A percentile compares a stretch with the other conserved stretches of the same genome.
Evolutionary conservation across 371 early-diverging fungal genomes (phyloP).

Genomic region (Cokeromyces recurvatus): DNA sequence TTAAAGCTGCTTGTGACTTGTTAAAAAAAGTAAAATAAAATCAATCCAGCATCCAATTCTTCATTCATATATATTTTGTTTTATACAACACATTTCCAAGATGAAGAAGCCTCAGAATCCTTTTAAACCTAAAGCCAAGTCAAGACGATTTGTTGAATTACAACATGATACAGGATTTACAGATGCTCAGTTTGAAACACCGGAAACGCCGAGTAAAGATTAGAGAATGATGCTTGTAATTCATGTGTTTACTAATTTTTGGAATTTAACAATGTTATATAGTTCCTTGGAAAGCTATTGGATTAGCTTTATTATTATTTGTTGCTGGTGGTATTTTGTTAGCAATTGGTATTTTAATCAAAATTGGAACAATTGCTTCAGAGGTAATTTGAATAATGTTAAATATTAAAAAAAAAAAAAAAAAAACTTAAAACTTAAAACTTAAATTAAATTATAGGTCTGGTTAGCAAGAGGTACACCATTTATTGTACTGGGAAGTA

Average conservation of each 20-base stretch:
- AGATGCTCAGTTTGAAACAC: slow-evolving; percentile 46
- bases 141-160: slow-evolving; percentile 30
- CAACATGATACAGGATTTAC: slow-evolving; percentile 50
- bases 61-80: no score
- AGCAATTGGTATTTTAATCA: slow-evolving; percentile 55
- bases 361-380: slow-evolving; percentile 40
- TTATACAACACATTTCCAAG: no score
- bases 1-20: no score
- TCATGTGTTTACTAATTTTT: no score
- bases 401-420: not conserved
- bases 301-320: slow-evolving; percentile 48
- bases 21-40: no score
- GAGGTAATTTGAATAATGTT: slow-evolving; percentile 19
- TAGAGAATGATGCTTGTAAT: no score
- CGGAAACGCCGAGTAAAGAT: slow-evolving; percentile 33
- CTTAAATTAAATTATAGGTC: slow-evolving; percentile 11
- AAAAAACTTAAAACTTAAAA: not conserved
- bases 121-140: slow-evolving; percentile 28
- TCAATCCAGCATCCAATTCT: no score
- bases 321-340: slow-evolving; percentile 46
- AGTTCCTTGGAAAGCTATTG: slow-evolving; percentile 68
- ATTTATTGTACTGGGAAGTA: slow-evolving; percentile 38
- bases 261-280: no score
- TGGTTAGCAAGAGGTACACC: slow-evolving; percentile 61
- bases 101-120: no score